Conservation (phyloP, 345 rosid genomes). For the Eutrema yunnanense region DNA sequence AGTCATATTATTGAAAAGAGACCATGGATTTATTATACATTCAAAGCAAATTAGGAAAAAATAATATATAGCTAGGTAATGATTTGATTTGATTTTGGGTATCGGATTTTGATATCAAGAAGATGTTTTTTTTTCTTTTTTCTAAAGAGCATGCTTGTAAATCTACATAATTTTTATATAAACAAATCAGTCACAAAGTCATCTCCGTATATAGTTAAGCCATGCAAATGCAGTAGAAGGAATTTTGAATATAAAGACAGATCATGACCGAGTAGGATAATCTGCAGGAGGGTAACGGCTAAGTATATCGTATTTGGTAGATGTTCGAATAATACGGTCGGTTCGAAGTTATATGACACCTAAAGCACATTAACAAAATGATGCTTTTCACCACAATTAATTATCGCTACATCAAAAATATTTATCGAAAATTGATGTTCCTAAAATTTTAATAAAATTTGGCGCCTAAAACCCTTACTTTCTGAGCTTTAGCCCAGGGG, state of each 20-base stretch:
- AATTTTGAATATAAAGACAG: background rate
- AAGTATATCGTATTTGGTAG: background rate
- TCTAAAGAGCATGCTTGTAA: background rate
- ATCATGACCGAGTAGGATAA: background rate
- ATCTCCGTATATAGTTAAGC: background rate
- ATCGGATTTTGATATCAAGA: constrained; percentile 3
- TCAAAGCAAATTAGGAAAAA: constrained; percentile 6
- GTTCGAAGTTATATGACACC: too few species aligned
- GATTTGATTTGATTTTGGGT: constrained; percentile 16
- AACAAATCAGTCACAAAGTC: background rate
- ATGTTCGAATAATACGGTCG: background rate
- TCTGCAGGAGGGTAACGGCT: background rate
- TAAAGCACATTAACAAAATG: too few species aligned
- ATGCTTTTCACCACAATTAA: too few species aligned
- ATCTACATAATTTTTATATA: background rate
- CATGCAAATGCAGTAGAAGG: background rate
- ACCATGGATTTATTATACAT: constrained; percentile 1
- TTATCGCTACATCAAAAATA: too few species aligned
- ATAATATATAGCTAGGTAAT: constrained; percentile 6
- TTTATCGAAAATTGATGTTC: too few species aligned
- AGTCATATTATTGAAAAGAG: background rate
- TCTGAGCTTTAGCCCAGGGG: too few species aligned
- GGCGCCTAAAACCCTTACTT: too few species aligned
- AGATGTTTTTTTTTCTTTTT: background rate
- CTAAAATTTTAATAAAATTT: too few species aligned